Evolutionary conservation across 768 basidiomycete species (phyloP), one percentile per base, ranked within the genome.

Genomic region (Neoboletus subvelutipes): DNA sequence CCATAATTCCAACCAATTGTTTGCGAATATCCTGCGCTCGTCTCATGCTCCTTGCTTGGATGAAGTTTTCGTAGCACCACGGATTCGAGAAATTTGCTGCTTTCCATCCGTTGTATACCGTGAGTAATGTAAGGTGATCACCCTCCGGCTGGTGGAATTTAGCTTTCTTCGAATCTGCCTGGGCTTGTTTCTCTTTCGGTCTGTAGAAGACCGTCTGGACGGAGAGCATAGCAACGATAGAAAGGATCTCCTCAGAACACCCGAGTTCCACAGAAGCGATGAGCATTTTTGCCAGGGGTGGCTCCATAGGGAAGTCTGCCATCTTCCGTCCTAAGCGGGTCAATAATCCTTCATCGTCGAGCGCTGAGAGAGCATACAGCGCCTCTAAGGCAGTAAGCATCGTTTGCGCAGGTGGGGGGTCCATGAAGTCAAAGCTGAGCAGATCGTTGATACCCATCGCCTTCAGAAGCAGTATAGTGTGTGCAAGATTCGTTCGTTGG

Each of bases 91-190:
- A 98, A 71, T 91, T 97, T 56, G 89, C 92, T 6, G 81, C 87
- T 69, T 98, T 97, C 97, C 97, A 99, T 17, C 93, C 97, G 64
- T 98, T 99, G 75, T 98, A 99, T 3, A 99, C 97, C 7, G 96
- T 90, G 59, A 94, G 75, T 37, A 95, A 73, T 12, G 93, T 96
- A 34, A 96, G 76, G 70, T 98, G 92, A 67, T 98, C 97, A 10
- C 97, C 97, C 76, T 98, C 97, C 1, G 97, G 93, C 70, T 98
- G 93, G 74, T 98, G 96, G 76, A 99, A 99, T 73, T 99, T 99
- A 33, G 97, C 97, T 73, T 98, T 99, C 78, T 99, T 98, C 36
- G 96, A 94, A 73, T 99, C 97, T 0, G 97, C 97, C 74, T 98
- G 96, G 12, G 92, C 94, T 71, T 98, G 97, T 75, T 98, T 98